These are phyloP conservation scores for Dendryphion nanum DNA, from an alignment of 2,329 filamentous ascomycete species.

Conservation along the genomic window DNA sequence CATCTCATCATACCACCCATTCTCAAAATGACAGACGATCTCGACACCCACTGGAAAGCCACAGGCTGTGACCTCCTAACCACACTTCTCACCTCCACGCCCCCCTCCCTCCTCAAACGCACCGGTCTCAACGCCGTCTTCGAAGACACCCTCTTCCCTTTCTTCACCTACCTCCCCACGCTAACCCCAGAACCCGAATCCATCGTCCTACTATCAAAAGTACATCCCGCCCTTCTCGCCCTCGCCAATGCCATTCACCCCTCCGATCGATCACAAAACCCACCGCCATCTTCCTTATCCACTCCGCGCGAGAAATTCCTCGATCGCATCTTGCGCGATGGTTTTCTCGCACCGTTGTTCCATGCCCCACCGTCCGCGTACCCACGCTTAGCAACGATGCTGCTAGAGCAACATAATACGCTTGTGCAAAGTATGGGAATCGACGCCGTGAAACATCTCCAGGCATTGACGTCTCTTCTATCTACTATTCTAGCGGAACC, in stretches of 20 bases:
- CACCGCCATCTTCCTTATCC: constrained; percentile 1
- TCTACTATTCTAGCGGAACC: constrained; percentile 66
- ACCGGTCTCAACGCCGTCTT: constrained; percentile 69
- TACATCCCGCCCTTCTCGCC: constrained; percentile 65
- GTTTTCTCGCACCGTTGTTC: constrained; percentile 46
- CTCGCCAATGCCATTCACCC: constrained; percentile 52
- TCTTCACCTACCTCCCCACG: constrained; percentile 72
- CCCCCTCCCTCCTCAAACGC: constrained; percentile 52
- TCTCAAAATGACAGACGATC: constrained; percentile 67
- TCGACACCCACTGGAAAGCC: constrained; percentile 52
- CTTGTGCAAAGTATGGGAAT: constrained; percentile 61
- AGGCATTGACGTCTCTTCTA: constrained; percentile 67
- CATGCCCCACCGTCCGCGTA: constrained; percentile 57
- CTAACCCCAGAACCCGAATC: constrained; percentile 74
- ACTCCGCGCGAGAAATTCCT: constrained; percentile 36
- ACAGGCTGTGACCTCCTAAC: constrained; percentile 57
- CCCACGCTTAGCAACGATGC: constrained; percentile 54
- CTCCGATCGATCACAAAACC: not conserved
- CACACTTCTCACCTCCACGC: constrained; percentile 56
- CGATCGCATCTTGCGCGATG: constrained; percentile 44
- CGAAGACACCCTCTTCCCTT: constrained; percentile 66
- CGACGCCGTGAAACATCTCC: constrained; percentile 65
- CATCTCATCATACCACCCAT: constrained; percentile 68
- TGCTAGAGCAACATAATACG: constrained; percentile 52
- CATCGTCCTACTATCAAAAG: constrained; percentile 59